A percentile compares a stretch with the other conserved stretches of the same genome.
Conservation (phyloP, 768 basidiomycete species). For the Mrakia blollopis region DNA sequence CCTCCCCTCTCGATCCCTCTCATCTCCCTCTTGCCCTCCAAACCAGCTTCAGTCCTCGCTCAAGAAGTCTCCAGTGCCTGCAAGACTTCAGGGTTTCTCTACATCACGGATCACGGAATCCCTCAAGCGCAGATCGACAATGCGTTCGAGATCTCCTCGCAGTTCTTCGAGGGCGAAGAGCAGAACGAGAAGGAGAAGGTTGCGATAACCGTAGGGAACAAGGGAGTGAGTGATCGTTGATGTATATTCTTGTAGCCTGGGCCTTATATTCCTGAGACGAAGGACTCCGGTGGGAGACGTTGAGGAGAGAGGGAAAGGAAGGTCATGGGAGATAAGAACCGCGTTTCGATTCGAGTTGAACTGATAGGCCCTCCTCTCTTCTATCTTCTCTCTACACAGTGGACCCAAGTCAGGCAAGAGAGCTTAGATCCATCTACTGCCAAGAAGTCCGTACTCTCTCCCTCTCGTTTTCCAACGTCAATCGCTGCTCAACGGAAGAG, state of each 20-base stretch:
- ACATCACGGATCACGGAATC: constrained; percentile 50
- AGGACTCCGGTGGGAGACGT: too few relatives aligned
- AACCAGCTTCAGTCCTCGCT: not conserved
- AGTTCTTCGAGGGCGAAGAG: constrained; percentile 46
- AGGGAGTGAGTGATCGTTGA: constrained; percentile 26
- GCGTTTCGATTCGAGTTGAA: not conserved
- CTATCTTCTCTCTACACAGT: not conserved
- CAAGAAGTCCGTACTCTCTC: not conserved
- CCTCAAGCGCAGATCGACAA: constrained; percentile 41
- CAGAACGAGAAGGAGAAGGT: constrained; percentile 42
- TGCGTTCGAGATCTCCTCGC: constrained; percentile 5
- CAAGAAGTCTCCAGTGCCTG: not conserved
- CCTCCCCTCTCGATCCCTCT: constrained; percentile 7
- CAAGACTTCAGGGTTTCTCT: constrained; percentile 48
- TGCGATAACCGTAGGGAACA: constrained; percentile 28
- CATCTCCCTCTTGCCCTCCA: constrained; percentile 4
- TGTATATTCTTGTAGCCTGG: not conserved
- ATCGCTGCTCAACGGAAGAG: not conserved
- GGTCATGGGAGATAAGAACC: not conserved
- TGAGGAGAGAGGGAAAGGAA: not conserved
- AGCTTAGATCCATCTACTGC: not conserved
- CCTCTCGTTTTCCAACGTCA: too few relatives aligned
- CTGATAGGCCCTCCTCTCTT: not conserved
- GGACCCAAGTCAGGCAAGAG: not conserved
- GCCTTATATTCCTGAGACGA: not conserved